Percentiles rank a stretch among this genome's conserved stretches.
phyloP scores from a whole-genome alignment of 192 early-diverging fungal species.

The Coemansia erecta region DNA sequence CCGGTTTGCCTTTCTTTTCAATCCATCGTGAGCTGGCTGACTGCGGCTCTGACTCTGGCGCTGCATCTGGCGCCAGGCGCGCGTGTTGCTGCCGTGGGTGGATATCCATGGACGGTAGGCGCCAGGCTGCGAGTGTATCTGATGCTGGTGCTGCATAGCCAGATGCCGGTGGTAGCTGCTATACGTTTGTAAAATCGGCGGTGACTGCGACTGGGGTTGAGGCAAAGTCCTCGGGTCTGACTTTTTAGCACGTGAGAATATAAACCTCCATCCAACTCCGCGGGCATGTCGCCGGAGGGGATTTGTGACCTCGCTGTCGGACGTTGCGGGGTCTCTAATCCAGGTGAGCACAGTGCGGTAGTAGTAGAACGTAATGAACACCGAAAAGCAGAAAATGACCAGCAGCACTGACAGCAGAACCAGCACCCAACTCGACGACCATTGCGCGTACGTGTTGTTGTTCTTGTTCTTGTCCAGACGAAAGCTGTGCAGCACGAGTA shows the following conservation, averaged over 20 bases:
- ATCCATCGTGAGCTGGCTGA: constrained; percentile 7
- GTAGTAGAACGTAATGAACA: constrained; percentile 47
- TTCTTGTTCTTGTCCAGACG: constrained; percentile 22
- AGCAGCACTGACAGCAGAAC: constrained; percentile 44
- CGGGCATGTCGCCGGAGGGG: constrained; percentile 8
- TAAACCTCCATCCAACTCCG: constrained; percentile 8
- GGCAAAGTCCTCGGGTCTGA: background rate
- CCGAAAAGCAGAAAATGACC: constrained; percentile 27
- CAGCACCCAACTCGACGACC: constrained; percentile 53
- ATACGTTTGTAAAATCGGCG: background rate
- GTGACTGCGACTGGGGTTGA: constrained; percentile 4
- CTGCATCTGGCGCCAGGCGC: constrained; percentile 41
- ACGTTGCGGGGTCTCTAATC: constrained; percentile 28
- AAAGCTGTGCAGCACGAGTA: constrained; percentile 46
- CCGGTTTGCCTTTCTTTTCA: background rate
- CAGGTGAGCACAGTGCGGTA: constrained; percentile 32
- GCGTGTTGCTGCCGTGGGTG: constrained; percentile 24
- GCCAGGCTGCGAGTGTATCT: background rate
- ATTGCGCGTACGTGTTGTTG: constrained; percentile 38
- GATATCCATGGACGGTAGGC: constrained; percentile 35
- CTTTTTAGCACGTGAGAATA: constrained; percentile 3
- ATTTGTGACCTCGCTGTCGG: constrained; percentile 23
- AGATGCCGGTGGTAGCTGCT: constrained; percentile 1
- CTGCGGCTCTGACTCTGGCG: background rate
- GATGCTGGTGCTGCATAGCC: constrained; percentile 6